Evolutionary conservation across 768 basidiomycete species (phyloP), one percentile per base, ranked within the genome.

Genomic region (Multifurca ochricompacta): DNA sequence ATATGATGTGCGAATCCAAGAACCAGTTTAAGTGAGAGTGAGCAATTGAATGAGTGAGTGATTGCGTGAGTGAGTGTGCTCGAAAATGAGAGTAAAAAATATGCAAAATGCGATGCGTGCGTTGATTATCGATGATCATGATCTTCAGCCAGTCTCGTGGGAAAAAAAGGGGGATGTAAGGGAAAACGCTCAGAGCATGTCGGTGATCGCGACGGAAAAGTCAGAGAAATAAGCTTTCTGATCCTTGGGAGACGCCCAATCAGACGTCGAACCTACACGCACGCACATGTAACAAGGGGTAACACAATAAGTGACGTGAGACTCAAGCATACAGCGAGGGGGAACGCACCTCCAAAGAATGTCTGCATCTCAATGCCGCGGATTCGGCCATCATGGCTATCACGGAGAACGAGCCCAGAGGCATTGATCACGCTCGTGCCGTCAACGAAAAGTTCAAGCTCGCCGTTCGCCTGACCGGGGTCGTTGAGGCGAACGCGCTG

Each of bases 401-500:
- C 40, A n/a, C 45, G 45, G 30, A 87, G 69, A 53, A 79, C 73
- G 21, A 89, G 70, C 16, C 80, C 80, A 16, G 59, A 62, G 35
- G 81, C 75, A 51, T 72, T 77, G 65, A 88, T 74, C 51, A 83
- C 79, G 61, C 79, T 81, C 70, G 78, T 66, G 34, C 85, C 87
- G 57, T 82, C 75, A 36, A 77, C 76, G 65, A 78, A 85, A 21
- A 90, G 69, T 66, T 87, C 72, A 41, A 87, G 65, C 69, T 86
- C 81, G 59, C 89, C 89, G 63, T 93, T 85, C 13, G 77, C 73
- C 66, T 77, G 60, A 13, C 83, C 84, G 35, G 74, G 75, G 54
- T 84, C 81, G 67, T 93, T 93, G 62, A 91, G 77, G 66, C 75
- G 75, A 48, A 91, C 77, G 58, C 87, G 79, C 69, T 88, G 76